phyloP scores from a whole-genome alignment of 1,284 basidiomycete genomes.

The Ganoderma leucocontextum region DNA sequence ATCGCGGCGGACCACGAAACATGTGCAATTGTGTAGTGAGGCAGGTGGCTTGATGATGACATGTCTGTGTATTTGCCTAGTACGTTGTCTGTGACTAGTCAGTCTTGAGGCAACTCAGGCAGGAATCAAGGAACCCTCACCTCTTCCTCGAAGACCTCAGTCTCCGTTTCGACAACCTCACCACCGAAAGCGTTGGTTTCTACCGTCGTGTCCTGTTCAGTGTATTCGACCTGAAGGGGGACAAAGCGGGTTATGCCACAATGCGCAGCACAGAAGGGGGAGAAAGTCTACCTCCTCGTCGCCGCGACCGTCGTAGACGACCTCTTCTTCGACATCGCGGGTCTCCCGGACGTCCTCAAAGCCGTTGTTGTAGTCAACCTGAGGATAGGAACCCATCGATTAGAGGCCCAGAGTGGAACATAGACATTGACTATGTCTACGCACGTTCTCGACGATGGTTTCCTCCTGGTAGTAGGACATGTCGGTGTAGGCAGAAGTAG shows the following conservation, averaged over 20 bases:
- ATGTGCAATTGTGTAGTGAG: background rate
- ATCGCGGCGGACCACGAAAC: background rate
- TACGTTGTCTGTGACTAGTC: background rate
- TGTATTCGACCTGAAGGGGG: background rate
- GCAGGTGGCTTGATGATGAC: background rate
- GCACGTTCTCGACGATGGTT: background rate
- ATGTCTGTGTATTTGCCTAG: background rate
- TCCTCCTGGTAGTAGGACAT: slow-evolving; percentile 9
- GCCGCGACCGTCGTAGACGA: background rate
- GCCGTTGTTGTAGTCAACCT: slow-evolving; percentile 11
- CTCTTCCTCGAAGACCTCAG: background rate
- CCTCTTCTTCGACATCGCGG: background rate
- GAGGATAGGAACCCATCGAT: too few species aligned
- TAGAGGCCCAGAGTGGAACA: too few species aligned
- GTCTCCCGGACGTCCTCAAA: slow-evolving; percentile 8
- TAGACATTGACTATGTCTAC: background rate
- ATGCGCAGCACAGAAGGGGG: too few species aligned
- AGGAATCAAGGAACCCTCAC: background rate
- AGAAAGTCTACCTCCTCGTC: slow-evolving; percentile 4
- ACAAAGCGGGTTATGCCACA: background rate
- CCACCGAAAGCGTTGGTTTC: background rate
- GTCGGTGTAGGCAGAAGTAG: too few species aligned
- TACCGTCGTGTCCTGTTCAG: slow-evolving; percentile 1
- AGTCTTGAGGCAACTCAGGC: background rate
- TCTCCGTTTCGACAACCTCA: background rate